Percentiles rank a stretch among this genome's conserved stretches.
Conservation (phyloP, 768 basidiomycete species). For the Leccinum uliginosum region DNA sequence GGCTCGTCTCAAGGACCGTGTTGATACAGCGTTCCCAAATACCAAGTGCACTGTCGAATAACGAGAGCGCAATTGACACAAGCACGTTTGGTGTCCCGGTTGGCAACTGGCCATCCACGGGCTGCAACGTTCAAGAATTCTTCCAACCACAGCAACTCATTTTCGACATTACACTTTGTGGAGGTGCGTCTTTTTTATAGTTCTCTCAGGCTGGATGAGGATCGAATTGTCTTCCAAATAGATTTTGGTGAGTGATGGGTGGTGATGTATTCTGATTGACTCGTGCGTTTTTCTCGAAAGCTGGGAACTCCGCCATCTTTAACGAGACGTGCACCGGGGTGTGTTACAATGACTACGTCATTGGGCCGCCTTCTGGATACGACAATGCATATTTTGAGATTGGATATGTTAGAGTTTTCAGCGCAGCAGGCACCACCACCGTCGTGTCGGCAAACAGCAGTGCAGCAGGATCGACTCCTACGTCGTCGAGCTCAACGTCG, state of each 20-base stretch:
- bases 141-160: slow-evolving; percentile 65
- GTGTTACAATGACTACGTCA: slow-evolving; percentile 69
- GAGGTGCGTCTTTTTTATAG: slow-evolving; percentile 36
- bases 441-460: slow-evolving; percentile 17
- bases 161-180: slow-evolving; percentile 72
- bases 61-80: slow-evolving; percentile 50
- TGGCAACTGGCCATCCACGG: slow-evolving; percentile 59
- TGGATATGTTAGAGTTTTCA: slow-evolving; percentile 50
- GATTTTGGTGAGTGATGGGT: slow-evolving; percentile 30
- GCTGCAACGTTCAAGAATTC: slow-evolving; percentile 50
- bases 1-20: background rate
- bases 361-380: slow-evolving; percentile 58
- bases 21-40: slow-evolving; percentile 35
- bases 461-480: slow-evolving; percentile 9
- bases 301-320: slow-evolving; percentile 51
- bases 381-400: slow-evolving; percentile 72
- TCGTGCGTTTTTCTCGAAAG: slow-evolving; percentile 28
- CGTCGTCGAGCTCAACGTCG: slow-evolving; percentile 10
- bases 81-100: slow-evolving; percentile 60
- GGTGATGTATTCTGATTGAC: slow-evolving; percentile 3
- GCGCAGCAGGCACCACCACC: slow-evolving; percentile 29
- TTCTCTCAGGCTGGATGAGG: slow-evolving; percentile 10
- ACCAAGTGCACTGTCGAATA: slow-evolving; percentile 43
- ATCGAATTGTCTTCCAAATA: slow-evolving; percentile 13
- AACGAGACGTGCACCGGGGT: slow-evolving; percentile 57